A percentile compares a stretch with the other conserved stretches of the same genome.
These are phyloP conservation scores for Podospora comata DNA, from an alignment of 495 filamentous ascomycete species.

Conservation along the genomic window DNA sequence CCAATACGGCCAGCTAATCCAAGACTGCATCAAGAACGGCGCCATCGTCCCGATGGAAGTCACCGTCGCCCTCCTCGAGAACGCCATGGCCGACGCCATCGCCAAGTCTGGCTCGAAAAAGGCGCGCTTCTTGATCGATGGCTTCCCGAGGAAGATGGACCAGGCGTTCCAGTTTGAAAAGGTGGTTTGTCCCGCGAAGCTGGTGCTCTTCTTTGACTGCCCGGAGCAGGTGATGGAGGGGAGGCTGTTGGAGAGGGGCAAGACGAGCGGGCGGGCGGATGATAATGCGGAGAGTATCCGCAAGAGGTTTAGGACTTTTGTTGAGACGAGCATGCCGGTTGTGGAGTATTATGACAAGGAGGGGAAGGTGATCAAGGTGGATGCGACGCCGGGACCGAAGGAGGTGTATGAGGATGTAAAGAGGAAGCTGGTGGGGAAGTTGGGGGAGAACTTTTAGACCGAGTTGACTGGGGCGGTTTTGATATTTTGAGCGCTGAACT, in stretches of 20 bases:
- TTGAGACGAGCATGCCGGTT: conserved; percentile 95
- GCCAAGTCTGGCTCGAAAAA: conserved; percentile 29
- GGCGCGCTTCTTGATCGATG: conserved; percentile 80
- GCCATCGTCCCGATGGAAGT: conserved; percentile 98
- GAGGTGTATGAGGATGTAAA: conserved; percentile 71
- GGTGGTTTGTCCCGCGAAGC: conserved; percentile 72
- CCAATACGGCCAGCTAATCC: conserved; percentile 88
- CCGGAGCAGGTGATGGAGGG: conserved; percentile 82
- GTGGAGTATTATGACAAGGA: conserved; percentile 77
- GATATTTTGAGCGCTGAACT: not conserved
- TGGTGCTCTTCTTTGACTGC: conserved; percentile 90
- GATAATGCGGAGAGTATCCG: conserved; percentile 94
- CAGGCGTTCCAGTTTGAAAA: conserved; percentile 92
- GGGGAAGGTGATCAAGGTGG: conserved; percentile 73
- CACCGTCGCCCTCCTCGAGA: conserved; percentile 88
- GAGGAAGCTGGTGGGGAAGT: conserved; percentile 34
- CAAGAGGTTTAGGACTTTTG: conserved; percentile 90
- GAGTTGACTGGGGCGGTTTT: not conserved
- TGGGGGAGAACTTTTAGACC: conserved; percentile 34
- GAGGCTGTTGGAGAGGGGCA: conserved; percentile 78
- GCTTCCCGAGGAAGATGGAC: conserved; percentile 95
- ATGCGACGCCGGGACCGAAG: conserved; percentile 63
- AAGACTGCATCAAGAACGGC: conserved; percentile 83
- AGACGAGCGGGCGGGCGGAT: conserved; percentile 86
- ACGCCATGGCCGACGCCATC: conserved; percentile 74